Evolutionary conservation across 169 alveolate species (phyloP).

Genomic region (Plasmodium adleri): DNA sequence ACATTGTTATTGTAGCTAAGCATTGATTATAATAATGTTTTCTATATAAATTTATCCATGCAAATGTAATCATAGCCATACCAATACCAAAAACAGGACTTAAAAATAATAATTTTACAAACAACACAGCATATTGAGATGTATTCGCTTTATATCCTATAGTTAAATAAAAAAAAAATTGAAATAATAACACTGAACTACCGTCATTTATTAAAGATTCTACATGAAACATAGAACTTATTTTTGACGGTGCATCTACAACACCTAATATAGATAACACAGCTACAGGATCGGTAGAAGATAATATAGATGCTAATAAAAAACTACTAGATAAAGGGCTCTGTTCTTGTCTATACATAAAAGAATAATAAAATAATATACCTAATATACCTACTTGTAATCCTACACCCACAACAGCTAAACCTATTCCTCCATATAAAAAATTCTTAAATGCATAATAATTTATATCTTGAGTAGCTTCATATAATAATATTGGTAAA

Average conservation of each 20-base stretch:
- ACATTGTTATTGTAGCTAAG: constrained; percentile 79
- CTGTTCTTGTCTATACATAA: constrained; percentile 73
- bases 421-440: constrained; percentile 87
- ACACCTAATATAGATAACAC: constrained; percentile 88
- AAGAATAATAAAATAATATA: constrained; percentile 84
- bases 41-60: constrained; percentile 88
- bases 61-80: constrained; percentile 83
- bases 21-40: constrained; percentile 87
- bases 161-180: constrained; percentile 86
- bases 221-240: constrained; percentile 89
- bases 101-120: constrained; percentile 84
- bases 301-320: constrained; percentile 88
- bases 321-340: constrained; percentile 84
- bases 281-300: constrained; percentile 93
- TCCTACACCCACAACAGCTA: constrained; percentile 89
- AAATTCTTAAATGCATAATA: constrained; percentile 90
- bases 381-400: constrained; percentile 86
- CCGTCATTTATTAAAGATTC: constrained; percentile 92
- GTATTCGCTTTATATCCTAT: constrained; percentile 83
- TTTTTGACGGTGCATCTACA: constrained; percentile 88
- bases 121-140: constrained; percentile 80
- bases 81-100: constrained; percentile 89
- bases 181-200: constrained; percentile 88
- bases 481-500: constrained; percentile 90
- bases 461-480: constrained; percentile 91